phyloP scores from a whole-genome alignment of 371 early-diverging fungal species.

The Rhizopus stolonifer region DNA sequence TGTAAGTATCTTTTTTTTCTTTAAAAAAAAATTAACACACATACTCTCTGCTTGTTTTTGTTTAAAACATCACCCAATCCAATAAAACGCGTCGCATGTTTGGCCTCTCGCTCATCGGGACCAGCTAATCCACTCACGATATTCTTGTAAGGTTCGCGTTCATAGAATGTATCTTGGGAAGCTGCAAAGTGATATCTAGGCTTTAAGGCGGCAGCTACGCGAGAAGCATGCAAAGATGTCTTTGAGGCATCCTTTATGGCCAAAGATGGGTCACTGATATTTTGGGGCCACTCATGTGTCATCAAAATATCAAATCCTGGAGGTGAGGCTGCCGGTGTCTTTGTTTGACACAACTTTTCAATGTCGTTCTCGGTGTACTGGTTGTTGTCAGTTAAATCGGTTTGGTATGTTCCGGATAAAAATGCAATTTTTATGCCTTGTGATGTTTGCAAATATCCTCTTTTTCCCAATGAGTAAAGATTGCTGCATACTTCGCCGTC shows the following conservation, averaged over 20 bases:
- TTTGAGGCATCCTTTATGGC: slow-evolving; percentile 17
- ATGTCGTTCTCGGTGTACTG: slow-evolving; percentile 17
- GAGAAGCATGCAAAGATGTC: slow-evolving; percentile 37
- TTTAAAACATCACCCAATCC: slow-evolving; percentile 76
- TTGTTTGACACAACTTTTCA: slow-evolving; percentile 22
- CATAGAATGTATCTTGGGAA: slow-evolving; percentile 66
- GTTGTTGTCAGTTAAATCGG: neutral
- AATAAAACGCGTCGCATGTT: slow-evolving; percentile 81
- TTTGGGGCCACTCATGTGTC: slow-evolving; percentile 77
- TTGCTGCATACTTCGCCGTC: slow-evolving; percentile 80
- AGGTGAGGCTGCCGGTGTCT: slow-evolving; percentile 32
- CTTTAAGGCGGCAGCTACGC: slow-evolving; percentile 53
- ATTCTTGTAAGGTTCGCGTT: slow-evolving; percentile 84
- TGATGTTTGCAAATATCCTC: slow-evolving; percentile 69
- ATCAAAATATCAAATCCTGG: slow-evolving; percentile 80
- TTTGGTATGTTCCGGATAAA: slow-evolving; percentile 53
- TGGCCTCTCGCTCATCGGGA: slow-evolving; percentile 42
- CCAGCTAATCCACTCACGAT: slow-evolving; percentile 35
- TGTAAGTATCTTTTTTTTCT: too few species aligned
- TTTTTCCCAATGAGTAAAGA: slow-evolving; percentile 69
- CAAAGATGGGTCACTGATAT: slow-evolving; percentile 37
- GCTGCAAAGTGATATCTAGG: slow-evolving; percentile 91
- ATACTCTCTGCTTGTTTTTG: slow-evolving; percentile 57
- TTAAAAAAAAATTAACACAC: slow-evolving; percentile 8
- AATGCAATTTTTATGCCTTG: slow-evolving; percentile 77